Conservation (phyloP, 805 yeast genomes). For the Kodamaea hsintzibuensis region DNA sequence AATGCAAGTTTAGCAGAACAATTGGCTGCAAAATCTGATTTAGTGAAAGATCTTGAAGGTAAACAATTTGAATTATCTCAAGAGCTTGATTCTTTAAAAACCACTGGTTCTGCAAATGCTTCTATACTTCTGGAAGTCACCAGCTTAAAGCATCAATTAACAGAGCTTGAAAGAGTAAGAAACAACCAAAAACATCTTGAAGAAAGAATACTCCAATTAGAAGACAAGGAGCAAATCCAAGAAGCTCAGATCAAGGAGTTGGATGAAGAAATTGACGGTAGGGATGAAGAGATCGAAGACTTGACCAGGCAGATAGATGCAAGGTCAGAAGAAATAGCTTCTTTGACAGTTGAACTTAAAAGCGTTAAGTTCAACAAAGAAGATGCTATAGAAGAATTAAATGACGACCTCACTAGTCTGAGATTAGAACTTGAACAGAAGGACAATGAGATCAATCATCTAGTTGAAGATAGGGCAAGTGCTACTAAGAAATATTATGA, state of each 20-base stretch:
- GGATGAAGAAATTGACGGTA: slow-evolving; percentile 4
- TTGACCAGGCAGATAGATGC: slow-evolving; percentile 5
- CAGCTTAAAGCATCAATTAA: neutral
- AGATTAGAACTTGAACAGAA: neutral
- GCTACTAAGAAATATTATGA: slow-evolving; percentile 4
- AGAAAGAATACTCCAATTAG: neutral
- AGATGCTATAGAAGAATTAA: slow-evolving; percentile 3
- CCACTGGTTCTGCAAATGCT: neutral
- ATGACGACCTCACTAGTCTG: slow-evolving; percentile 6
- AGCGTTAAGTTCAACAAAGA: slow-evolving; percentile 3
- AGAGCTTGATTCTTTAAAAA: too few relatives aligned
- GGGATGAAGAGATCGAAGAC: neutral
- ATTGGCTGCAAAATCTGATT: neutral
- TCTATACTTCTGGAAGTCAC: neutral
- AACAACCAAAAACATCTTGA: neutral
- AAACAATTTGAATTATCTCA: neutral
- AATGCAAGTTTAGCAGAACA: neutral
- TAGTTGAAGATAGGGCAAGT: slow-evolving; percentile 3
- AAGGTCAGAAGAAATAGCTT: slow-evolving; percentile 7
- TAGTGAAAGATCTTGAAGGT: neutral
- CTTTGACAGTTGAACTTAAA: slow-evolving; percentile 6
- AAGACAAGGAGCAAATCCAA: neutral
- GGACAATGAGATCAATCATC: slow-evolving; percentile 3
- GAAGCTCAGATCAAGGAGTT: slow-evolving; percentile 1
- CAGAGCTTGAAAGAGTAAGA: neutral